Evolutionary conservation across 1,284 basidiomycete genomes (phyloP).

Genomic region (Golubevia pallescens): DNA sequence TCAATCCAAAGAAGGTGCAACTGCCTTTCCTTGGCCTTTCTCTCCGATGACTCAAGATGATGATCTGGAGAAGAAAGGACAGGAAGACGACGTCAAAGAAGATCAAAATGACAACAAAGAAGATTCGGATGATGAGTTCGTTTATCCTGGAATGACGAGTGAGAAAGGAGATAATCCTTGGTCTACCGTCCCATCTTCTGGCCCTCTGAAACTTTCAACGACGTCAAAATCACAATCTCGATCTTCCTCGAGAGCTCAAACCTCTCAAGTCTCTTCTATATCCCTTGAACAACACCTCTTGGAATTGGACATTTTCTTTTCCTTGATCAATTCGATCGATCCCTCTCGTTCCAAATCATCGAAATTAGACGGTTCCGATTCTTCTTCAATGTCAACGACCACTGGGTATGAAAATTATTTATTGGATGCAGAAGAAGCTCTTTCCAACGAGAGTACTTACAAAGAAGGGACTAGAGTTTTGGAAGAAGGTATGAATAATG

Average conservation of each 20-base stretch:
- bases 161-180: neutral
- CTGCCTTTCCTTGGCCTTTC: conserved; percentile 15
- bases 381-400: conserved; percentile 73
- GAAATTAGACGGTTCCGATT: conserved; percentile 61
- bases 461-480: neutral
- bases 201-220: conserved; percentile 7
- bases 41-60: neutral
- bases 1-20: conserved; percentile 14
- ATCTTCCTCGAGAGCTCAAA: too few relatives aligned
- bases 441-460: conserved; percentile 37
- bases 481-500: neutral
- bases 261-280: neutral
- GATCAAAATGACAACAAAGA: neutral
- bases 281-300: conserved; percentile 32
- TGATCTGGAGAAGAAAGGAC: neutral
- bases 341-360: conserved; percentile 68
- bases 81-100: neutral
- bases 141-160: conserved; percentile 8
- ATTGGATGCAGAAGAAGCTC: conserved; percentile 74
- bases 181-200: neutral
- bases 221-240: neutral
- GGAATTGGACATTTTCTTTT: conserved; percentile 74
- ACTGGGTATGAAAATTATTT: conserved; percentile 86
- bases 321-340: conserved; percentile 79
- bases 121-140: conserved; percentile 6